phyloP scores from a whole-genome alignment of 768 basidiomycete species.

The Trametopsis cervina region DNA sequence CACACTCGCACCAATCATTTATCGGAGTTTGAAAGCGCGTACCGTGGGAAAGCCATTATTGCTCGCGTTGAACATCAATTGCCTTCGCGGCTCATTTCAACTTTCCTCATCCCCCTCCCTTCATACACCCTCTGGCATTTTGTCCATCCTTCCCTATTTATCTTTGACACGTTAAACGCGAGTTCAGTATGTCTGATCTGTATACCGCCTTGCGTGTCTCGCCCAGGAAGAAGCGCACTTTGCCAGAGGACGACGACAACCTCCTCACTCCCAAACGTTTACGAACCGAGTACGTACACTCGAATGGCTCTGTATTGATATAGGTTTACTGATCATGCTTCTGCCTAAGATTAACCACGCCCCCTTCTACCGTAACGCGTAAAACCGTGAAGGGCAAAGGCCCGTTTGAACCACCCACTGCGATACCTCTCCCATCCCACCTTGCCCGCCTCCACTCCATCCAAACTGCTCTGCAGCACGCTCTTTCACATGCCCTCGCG shows the following conservation, averaged over 20 bases:
- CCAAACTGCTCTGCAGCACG: slow-evolving; percentile 71
- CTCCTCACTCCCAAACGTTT: slow-evolving; percentile 65
- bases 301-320: not conserved
- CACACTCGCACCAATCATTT: no score
- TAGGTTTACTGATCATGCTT: slow-evolving; percentile 1
- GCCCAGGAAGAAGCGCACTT: slow-evolving; percentile 61
- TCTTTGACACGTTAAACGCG: slow-evolving; percentile 5
- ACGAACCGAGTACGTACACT: slow-evolving; percentile 40
- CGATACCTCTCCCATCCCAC: slow-evolving; percentile 41
- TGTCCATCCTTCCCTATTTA: not conserved
- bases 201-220: slow-evolving; percentile 59
- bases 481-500: slow-evolving; percentile 79
- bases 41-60: slow-evolving; percentile 28
- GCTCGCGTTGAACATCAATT: slow-evolving; percentile 20
- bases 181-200: slow-evolving; percentile 45
- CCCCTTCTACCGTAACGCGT: slow-evolving; percentile 42
- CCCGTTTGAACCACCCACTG: slow-evolving; percentile 14
- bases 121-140: slow-evolving; percentile 11
- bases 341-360: slow-evolving; percentile 46
- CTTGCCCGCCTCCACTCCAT: slow-evolving; percentile 55
- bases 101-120: slow-evolving; percentile 11
- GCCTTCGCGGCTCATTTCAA: slow-evolving; percentile 10
- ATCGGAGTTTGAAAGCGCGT: slow-evolving; percentile 12
- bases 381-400: slow-evolving; percentile 18
- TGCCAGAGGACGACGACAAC: slow-evolving; percentile 43